phyloP scores from a whole-genome alignment of 2,329 filamentous ascomycete genomes.

The Canariomyces notabilis region DNA sequence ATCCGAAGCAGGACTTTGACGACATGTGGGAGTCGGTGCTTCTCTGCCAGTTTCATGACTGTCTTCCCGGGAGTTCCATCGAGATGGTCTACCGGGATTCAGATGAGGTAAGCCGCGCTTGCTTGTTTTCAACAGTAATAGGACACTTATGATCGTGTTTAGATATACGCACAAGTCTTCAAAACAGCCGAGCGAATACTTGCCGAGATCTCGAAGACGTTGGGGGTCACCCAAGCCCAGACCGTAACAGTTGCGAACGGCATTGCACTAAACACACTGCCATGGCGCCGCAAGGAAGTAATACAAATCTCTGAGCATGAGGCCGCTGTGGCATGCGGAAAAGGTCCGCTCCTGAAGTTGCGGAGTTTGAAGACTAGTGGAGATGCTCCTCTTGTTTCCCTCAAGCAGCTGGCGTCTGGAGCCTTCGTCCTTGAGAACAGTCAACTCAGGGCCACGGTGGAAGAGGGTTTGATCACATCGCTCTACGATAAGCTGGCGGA shows the following conservation, averaged over 20 bases:
- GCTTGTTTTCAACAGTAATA: background rate
- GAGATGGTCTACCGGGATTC: constrained; percentile 99
- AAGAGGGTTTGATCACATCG: constrained; percentile 74
- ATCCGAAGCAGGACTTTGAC: constrained; percentile 91
- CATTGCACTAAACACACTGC: constrained; percentile 75
- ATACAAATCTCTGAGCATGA: constrained; percentile 55
- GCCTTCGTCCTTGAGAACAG: constrained; percentile 77
- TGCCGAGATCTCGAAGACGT: constrained; percentile 60
- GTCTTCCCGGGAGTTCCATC: constrained; percentile 88
- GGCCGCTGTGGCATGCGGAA: constrained; percentile 52
- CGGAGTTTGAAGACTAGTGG: constrained; percentile 43
- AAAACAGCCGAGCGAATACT: constrained; percentile 67
- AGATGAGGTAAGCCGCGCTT: constrained; percentile 54
- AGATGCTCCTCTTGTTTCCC: constrained; percentile 45
- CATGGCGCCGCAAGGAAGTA: constrained; percentile 76
- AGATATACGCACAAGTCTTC: constrained; percentile 80
- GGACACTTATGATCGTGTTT: constrained; percentile 24
- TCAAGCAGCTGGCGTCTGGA: constrained; percentile 49
- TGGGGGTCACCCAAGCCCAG: constrained; percentile 54
- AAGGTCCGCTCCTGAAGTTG: constrained; percentile 48
- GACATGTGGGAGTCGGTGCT: constrained; percentile 91
- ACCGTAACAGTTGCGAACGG: constrained; percentile 42
- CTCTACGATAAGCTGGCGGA: constrained; percentile 69
- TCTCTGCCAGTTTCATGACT: constrained; percentile 96
- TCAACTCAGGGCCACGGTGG: constrained; percentile 67